A percentile compares a stretch with the other conserved stretches of the same genome.
These are phyloP conservation scores for Fraxinus greggii DNA, from an alignment of 305 asterid genomes.

Conservation along the genomic window DNA sequence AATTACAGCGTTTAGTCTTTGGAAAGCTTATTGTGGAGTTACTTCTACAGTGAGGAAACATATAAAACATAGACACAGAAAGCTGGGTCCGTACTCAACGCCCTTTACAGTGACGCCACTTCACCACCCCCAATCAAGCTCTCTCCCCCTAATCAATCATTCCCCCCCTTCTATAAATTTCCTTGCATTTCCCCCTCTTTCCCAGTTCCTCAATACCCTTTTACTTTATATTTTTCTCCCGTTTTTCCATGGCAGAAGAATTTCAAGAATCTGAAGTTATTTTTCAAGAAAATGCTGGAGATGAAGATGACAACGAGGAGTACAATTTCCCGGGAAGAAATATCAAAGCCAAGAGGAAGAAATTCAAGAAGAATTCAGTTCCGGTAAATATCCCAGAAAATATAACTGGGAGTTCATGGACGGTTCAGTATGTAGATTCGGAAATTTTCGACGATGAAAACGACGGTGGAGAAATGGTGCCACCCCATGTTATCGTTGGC, in stretches of 20 bases:
- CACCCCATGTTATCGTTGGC: conserved; percentile 65
- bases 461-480: conserved; percentile 54
- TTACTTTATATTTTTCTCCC: neutral
- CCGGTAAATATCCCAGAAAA: conserved; percentile 47
- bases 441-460: conserved; percentile 23
- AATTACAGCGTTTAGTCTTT: neutral
- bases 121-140: conserved; percentile 15
- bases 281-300: neutral
- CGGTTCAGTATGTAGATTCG: conserved; percentile 32
- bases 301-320: neutral
- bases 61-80: neutral
- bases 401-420: conserved; percentile 2
- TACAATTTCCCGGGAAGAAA: neutral
- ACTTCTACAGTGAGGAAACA: neutral
- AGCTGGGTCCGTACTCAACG: conserved; percentile 34
- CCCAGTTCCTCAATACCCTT: conserved; percentile 2
- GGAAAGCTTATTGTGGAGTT: neutral
- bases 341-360: conserved; percentile 19
- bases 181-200: conserved; percentile 9
- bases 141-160: conserved; percentile 24
- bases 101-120: conserved; percentile 36
- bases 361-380: conserved; percentile 22
- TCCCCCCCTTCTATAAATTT: conserved; percentile 32
- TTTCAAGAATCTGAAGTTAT: conserved; percentile 17
- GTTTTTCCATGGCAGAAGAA: conserved; percentile 10